Base-by-base conservation (phyloP, 2,329 filamentous ascomycete species). In the Metarhizium guizhouense region DNA sequence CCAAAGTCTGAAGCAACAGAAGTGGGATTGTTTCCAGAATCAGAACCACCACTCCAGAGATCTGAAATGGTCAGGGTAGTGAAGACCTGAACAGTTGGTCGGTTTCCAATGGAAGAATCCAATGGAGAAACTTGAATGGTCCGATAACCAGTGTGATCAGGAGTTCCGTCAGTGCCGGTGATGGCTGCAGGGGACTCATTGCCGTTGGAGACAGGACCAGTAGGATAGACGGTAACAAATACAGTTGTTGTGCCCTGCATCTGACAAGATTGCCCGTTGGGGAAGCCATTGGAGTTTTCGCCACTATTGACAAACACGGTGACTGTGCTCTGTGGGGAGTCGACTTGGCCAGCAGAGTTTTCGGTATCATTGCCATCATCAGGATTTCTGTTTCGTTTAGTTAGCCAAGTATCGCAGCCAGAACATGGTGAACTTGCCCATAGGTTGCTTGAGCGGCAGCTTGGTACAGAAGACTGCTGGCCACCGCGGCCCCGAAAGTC, bases 141-240 rank as follows among this genome's bases (percentile, higher is more conserved):
- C 34, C 58, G 61, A 14, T 57, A 30, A 38, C 55, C 32, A 32
- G 63, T 59, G 42, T 59, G 55, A 18, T 54, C 54, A 50, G 55
- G 52, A 43, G 64, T 63, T 29, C 59, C 60, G 20, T 59, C 59
- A 30, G 64, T 55, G 47, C 54, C 60, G 53, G 57, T 56, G 20
- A 45, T 57, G 18, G 52, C 57, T 30, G 54, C 42, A 55, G 52
- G 51, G 6, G 56, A 53, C 20, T 34, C 55, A 49, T 53, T 48
- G 11, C 32, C 53, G 18, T 47, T 51, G 56, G 48, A 56, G 54
- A 50, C 60, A 60, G 68, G 58, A 48, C 61, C 64, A 56, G 67
- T 64, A 14, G 72, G 70, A 53, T 68, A 69, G 52, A 79, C 67
- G 38, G 78, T 79, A 59, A 81, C 65, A 60, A 78, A 76, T 58